Evolutionary conservation across 805 yeast genomes (phyloP), one percentile per base, ranked within the genome.

Genomic region (Teunomyces panamensis): DNA sequence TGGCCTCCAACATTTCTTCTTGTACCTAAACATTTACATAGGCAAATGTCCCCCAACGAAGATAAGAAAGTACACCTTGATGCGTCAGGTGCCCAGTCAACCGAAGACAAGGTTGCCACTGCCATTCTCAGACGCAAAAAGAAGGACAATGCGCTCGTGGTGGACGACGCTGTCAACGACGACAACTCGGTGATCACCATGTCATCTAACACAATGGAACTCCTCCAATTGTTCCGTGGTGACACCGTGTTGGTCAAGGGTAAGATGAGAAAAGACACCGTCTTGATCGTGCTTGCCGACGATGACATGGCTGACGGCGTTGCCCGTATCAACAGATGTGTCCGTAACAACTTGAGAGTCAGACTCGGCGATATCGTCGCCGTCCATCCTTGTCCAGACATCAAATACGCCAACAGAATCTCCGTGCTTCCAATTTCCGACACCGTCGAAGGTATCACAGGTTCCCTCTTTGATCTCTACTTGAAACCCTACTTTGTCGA

Each of bases 401-500:
- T 94, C 79, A 92, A 94, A 74, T 94, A 91, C 64, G 98, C 99
- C 58, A 77, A 88, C 53, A 82, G 98, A 70, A 92, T 94, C 62
- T 86, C 96, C 9, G 96, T 92, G 42, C 77, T 94, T 69, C 99
- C 99, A 48, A 88, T 94, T 64, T 96, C 97, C 51, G 99, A 94
- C 65, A 91, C 99, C 47, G 92, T 94, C 56, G 99, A 94, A 74
- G 99, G 99, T 53, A 79, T 94, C 51, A 94, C 97, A 11, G 99
- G 99, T 54, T 89, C 96, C 8, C 75, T 94, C 57, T 94, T 94
- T 59, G 99, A 94, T 63, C 96, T 91, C 20, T 94, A 86, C 75
- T 80, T 94, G 67, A 94, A 94, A 74, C 99, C 99, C 35, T 94
- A 94, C 75, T 94, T 94, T 66, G 97, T 94, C 39, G 99, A 94